Evolutionary conservation across 495 filamentous ascomycete genomes (phyloP).

Genomic region (Copromyces sp.): DNA sequence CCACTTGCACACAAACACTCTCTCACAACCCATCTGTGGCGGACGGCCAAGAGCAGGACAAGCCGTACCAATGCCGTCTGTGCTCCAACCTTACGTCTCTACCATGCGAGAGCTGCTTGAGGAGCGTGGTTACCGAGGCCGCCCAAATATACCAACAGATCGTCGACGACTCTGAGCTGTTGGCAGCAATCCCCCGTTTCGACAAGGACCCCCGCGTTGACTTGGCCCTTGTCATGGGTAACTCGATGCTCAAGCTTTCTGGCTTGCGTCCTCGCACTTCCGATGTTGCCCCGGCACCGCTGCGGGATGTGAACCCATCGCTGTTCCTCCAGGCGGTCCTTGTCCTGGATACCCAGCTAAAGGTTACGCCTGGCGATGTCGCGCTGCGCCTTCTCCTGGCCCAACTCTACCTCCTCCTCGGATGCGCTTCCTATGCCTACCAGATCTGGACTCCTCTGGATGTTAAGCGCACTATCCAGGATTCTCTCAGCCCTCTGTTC

Average conservation of each 20-base stretch:
- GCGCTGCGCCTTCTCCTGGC: conserved; percentile 34
- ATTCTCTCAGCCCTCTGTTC: conserved; percentile 36
- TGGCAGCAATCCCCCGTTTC: conserved; percentile 15
- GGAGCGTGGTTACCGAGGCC: conserved; percentile 19
- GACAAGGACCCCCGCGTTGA: conserved; percentile 35
- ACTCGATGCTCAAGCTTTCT: conserved; percentile 38
- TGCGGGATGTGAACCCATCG: conserved; percentile 20
- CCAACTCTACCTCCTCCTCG: conserved; percentile 35
- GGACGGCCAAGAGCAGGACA: conserved; percentile 12
- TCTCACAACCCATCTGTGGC: conserved; percentile 13
- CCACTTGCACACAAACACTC: conserved; percentile 23
- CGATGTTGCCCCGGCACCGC: conserved; percentile 12
- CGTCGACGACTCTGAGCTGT: conserved; percentile 14
- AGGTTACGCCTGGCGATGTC: conserved; percentile 25
- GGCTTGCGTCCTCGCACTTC: conserved; percentile 11
- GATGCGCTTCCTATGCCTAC: conserved; percentile 31
- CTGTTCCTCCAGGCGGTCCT: conserved; percentile 36
- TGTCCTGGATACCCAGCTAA: conserved; percentile 34
- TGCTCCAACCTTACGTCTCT: conserved; percentile 13
- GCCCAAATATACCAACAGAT: conserved; percentile 22
- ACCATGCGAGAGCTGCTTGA: conserved; percentile 25
- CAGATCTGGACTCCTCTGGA: conserved; percentile 33
- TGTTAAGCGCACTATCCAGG: conserved; percentile 41
- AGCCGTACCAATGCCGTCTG: conserved; percentile 20
- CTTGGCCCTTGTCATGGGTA: conserved; percentile 32